phyloP scores from a whole-genome alignment of 768 basidiomycete species.

The Suillus ampliporus region DNA sequence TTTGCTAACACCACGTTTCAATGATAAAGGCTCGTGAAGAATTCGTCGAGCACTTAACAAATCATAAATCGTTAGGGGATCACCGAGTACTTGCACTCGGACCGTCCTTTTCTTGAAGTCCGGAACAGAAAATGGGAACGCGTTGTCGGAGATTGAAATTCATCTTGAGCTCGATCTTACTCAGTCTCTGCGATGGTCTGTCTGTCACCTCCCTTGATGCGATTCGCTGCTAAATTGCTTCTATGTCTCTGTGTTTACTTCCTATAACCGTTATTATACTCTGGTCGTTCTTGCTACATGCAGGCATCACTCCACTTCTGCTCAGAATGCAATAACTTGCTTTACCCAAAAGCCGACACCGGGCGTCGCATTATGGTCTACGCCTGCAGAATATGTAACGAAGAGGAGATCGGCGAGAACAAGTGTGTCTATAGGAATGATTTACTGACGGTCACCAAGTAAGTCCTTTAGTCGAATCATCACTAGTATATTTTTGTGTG shows the following conservation, averaged over 20 bases:
- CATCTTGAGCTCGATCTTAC: constrained; percentile 19
- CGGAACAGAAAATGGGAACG: neutral
- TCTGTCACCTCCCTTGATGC: constrained; percentile 16
- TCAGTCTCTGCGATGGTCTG: constrained; percentile 29
- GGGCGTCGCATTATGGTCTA: constrained; percentile 87
- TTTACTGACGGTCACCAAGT: constrained; percentile 93
- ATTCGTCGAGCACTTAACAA: neutral
- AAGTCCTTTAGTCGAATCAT: constrained; percentile 26
- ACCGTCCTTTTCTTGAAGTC: neutral
- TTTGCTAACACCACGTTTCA: constrained; percentile 18
- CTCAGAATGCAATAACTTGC: constrained; percentile 92
- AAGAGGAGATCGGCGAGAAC: constrained; percentile 85
- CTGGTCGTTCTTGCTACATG: neutral
- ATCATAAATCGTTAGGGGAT: neutral
- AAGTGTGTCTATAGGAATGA: constrained; percentile 94
- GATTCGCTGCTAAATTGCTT: constrained; percentile 20
- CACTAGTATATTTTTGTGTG: neutral
- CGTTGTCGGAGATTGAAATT: constrained; percentile 36
- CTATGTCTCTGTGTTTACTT: neutral
- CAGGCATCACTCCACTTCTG: constrained; percentile 91
- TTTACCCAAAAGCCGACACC: constrained; percentile 92
- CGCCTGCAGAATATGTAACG: constrained; percentile 88
- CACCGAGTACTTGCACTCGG: neutral
- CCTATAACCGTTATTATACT: neutral
- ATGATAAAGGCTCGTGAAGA: neutral